Conservation (phyloP, 257 asterid genomes). For the Penstemon newberryi region DNA sequence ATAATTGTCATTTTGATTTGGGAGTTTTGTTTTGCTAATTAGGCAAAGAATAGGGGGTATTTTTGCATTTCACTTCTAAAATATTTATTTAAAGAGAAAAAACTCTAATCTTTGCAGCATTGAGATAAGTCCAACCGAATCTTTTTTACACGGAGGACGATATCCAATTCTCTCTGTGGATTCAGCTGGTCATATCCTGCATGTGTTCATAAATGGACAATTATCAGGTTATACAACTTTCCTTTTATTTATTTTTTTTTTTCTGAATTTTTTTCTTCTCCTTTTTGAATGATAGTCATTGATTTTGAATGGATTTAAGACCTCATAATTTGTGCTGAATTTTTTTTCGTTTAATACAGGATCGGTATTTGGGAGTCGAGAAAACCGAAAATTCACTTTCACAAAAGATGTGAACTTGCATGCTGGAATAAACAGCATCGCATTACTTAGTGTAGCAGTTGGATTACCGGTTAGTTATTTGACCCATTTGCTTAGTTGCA, state of each 20-base stretch:
- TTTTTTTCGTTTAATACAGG: slow-evolving; percentile 45
- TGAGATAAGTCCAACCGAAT: slow-evolving; percentile 60
- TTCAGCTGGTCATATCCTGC: slow-evolving; percentile 84
- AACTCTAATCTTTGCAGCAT: slow-evolving; percentile 45
- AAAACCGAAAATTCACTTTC: slow-evolving; percentile 50
- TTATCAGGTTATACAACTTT: slow-evolving; percentile 45
- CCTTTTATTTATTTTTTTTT: too few relatives aligned
- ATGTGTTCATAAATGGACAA: slow-evolving; percentile 73
- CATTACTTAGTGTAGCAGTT: slow-evolving; percentile 80
- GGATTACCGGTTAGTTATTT: slow-evolving; percentile 75
- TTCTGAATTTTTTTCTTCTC: too few relatives aligned
- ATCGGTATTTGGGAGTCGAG: slow-evolving; percentile 70
- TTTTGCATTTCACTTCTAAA: too few relatives aligned
- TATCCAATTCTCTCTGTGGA: slow-evolving; percentile 57
- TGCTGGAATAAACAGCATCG: slow-evolving; percentile 72
- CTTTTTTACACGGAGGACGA: slow-evolving; percentile 60
- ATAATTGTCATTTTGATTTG: too few relatives aligned
- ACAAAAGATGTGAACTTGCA: slow-evolving; percentile 56
- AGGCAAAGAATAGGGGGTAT: too few relatives aligned
- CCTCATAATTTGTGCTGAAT: slow-evolving; percentile 10
- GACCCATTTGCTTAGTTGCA: neutral
- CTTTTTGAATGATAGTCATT: too few relatives aligned
- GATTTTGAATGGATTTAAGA: too few relatives aligned
- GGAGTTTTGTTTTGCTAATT: too few relatives aligned
- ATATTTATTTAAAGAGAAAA: too few relatives aligned